Percentiles rank a stretch among this genome's conserved stretches.
Evolutionary conservation across 495 filamentous ascomycete species (phyloP).

Genomic region (Gamarada debralockiae): DNA sequence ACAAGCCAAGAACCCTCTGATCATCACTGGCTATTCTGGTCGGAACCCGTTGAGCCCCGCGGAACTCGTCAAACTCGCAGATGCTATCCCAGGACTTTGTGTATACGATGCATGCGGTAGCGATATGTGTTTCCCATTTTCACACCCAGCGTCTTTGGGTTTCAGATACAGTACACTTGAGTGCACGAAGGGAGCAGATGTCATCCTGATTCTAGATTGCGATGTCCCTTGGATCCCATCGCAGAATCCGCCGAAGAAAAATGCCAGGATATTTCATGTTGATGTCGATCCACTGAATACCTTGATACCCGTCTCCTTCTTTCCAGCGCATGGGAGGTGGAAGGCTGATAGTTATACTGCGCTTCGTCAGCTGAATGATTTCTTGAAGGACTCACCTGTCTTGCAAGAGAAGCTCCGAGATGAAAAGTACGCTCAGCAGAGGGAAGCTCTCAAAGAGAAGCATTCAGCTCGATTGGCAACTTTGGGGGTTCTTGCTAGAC

Average conservation of each 20-base stretch:
- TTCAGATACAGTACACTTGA: neutral
- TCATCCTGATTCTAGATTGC: constrained; percentile 49
- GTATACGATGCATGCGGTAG: neutral
- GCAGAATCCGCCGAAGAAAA: constrained; percentile 39
- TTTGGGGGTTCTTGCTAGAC: neutral
- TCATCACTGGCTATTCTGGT: neutral
- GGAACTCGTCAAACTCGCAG: neutral
- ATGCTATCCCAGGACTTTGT: neutral
- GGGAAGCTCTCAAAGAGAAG: neutral
- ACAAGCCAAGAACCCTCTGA: neutral
- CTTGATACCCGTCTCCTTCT: constrained; percentile 58
- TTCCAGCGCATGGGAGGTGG: constrained; percentile 33
- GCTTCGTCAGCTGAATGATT: constrained; percentile 28
- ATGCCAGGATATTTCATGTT: constrained; percentile 60
- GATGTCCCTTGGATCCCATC: constrained; percentile 75
- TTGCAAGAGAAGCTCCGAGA: constrained; percentile 11
- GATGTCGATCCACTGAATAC: constrained; percentile 71
- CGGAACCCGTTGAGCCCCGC: neutral
- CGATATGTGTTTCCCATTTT: neutral
- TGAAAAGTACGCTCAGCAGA: constrained; percentile 9
- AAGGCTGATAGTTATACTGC: constrained; percentile 34
- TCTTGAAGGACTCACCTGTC: constrained; percentile 18
- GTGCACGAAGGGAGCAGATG: neutral
- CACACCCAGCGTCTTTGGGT: neutral
- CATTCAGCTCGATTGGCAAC: neutral